Evolutionary conservation across 345 rosid species (phyloP), one percentile per base, ranked within the genome.

Genomic region (Populus alba): DNA sequence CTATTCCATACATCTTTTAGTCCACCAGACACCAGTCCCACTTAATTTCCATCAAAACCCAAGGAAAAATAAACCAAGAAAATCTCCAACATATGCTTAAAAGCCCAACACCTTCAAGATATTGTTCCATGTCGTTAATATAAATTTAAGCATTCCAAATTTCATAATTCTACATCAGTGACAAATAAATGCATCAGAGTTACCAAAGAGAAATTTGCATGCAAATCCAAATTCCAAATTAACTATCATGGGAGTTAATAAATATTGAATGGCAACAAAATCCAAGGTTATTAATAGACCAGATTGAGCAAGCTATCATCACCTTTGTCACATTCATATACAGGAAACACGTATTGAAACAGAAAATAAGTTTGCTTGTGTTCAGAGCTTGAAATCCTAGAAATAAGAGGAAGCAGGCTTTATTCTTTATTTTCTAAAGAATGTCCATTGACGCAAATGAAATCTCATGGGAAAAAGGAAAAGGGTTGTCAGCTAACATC

Each of bases 121-220:
- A 12, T 74, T 23, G 25, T 62, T 74, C 25, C 33, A 61, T 38
- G 35, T 22, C 29, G 4, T 29, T 27, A 7, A 12, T 18, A 66
- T 45, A 66, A 27, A 29, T 67, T 49, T 16, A 62, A 75, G n/a
- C 12, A n/a, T 43, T 51, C 63, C 71, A 66, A 55, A 75, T 61
- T 5, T 31, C 43, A 65, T 65, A 41, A 75, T 29, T 75, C 18
- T 17, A 8, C 17, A 18, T 59, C 31, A 75, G n/a, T 29, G 10
- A 16, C 20, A n/a, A 62, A 31, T n/a, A 16, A 74, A 74, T 59
- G 33, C 49, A 38, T 61, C 68, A 35, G 45, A 16, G 4, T 23
- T 62, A 39, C 67, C 25, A 38, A 31, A 51, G 62, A 29, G 10
- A 49, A 6, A 43, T 17, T 45, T 70, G 38, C 59, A 55, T 37